Percentiles rank a stretch among this genome's conserved stretches.
Evolutionary conservation across 164 flowering plant species (phyloP).

Genomic region (Dillenia suffruticosa): DNA sequence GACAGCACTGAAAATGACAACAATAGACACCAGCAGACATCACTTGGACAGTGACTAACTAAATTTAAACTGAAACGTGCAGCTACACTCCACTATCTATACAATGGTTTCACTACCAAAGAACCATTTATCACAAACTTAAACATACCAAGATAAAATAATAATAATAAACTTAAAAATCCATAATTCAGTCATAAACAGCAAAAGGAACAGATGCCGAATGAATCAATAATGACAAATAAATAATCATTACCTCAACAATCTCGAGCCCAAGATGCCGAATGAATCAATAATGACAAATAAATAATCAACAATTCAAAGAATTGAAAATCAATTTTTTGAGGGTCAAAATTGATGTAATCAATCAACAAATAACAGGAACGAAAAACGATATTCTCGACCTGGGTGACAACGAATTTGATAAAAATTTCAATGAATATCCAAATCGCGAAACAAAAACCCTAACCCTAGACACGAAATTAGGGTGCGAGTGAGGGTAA

Average conservation of each 20-base stretch:
- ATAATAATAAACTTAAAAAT: too few species aligned
- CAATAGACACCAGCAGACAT: too few species aligned
- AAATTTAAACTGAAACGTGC: too few species aligned
- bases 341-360: not conserved
- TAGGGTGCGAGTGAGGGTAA: conserved; percentile 1
- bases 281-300: conserved; percentile 2
- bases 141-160: too few species aligned
- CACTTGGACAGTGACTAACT: too few species aligned
- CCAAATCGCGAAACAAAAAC: conserved; percentile 9
- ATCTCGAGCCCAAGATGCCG: not conserved
- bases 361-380: conserved; percentile 8
- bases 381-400: not conserved
- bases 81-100: too few species aligned
- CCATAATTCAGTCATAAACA: too few species aligned
- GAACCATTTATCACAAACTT: too few species aligned
- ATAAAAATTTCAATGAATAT: too few species aligned
- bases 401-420: too few species aligned
- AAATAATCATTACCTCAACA: conserved; percentile 6
- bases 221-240: conserved; percentile 1
- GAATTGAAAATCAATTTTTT: not conserved
- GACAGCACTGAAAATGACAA: too few species aligned
- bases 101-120: too few species aligned
- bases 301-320: conserved; percentile 7
- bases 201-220: not conserved
- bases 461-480: conserved; percentile 35